Base-by-base conservation (phyloP, 805 yeast genomes). In the Hanseniaspora occidentalis region DNA sequence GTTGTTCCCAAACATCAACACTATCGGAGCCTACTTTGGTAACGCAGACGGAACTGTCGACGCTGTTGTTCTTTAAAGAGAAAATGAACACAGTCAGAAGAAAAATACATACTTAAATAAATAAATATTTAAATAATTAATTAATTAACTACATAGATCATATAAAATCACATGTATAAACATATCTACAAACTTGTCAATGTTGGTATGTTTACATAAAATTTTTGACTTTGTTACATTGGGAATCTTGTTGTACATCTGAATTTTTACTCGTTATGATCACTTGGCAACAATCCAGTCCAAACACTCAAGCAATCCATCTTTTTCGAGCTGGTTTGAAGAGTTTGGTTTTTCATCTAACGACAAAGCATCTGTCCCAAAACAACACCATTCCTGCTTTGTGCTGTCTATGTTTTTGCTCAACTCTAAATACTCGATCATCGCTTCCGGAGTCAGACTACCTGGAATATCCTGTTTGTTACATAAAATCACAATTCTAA, bases 11-110 rank as follows among this genome's bases (percentile, higher is more conserved):
- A 68, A 69, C 39, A 35, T 35, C 5, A 65, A 69, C 37, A 89
- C 94, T 21, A 65, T 65, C 37, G 82, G 73, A 57, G 92, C 89
- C 6, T 92, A 88, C 62, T 84, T 92, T 56, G 98, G 98, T 36
- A 85, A 84, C 56, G 69, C 75, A 34, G 76, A 75, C 54, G 98
- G 98, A 6, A 51, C 69, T 38, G 78, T 66, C 40, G 60, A 58
- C 43, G 53, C 31, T n/a, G 21, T 42, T 20, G 18, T 35, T 36
- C 41, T 34, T 11, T 25, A 35, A 31, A 26, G 23, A 31, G 31
- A 36, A 35, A 18, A n/a, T n/a, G n/a, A n/a, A n/a, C n/a, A n/a
- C n/a, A n/a, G n/a, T n/a, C n/a, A n/a, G n/a, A n/a, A n/a, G n/a
- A n/a, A n/a, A n/a, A n/a, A n/a, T n/a, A n/a, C n/a, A n/a, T n/a